Conservation (phyloP, 352 stramenopile genomes). For the Globisporangium nagaii region DNA sequence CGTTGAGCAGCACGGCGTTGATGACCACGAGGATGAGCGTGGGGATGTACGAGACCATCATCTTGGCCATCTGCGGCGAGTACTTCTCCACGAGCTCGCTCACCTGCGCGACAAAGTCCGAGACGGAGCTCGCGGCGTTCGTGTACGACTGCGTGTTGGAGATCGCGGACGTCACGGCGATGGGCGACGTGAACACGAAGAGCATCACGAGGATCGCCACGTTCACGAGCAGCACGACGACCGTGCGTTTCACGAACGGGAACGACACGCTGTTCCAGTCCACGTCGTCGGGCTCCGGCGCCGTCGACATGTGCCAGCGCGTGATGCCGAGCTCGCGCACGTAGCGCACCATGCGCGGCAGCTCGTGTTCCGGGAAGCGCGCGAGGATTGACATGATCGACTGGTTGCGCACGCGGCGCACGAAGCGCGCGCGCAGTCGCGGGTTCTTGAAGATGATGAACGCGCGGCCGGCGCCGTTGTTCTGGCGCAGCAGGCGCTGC, state of each 20-base stretch:
- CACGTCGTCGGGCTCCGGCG: constrained; percentile 78
- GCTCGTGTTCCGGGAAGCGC: constrained; percentile 55
- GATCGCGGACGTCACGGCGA: constrained; percentile 81
- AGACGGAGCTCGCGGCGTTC: constrained; percentile 53
- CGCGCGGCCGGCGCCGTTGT: constrained; percentile 65
- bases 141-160: constrained; percentile 63
- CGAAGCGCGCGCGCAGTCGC: constrained; percentile 66
- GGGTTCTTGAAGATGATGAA: constrained; percentile 83
- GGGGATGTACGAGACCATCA: constrained; percentile 73
- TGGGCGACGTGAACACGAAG: constrained; percentile 76
- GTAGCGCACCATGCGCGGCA: constrained; percentile 60
- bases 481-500: constrained; percentile 51
- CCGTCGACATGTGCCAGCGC: constrained; percentile 66
- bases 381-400: constrained; percentile 74
- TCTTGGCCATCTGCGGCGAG: constrained; percentile 76
- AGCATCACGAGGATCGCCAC: constrained; percentile 69
- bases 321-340: constrained; percentile 77
- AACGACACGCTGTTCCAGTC: constrained; percentile 85
- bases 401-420: constrained; percentile 64
- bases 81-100: constrained; percentile 49
- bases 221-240: constrained; percentile 68
- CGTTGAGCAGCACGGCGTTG: constrained; percentile 82
- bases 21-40: constrained; percentile 87
- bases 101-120: constrained; percentile 57
- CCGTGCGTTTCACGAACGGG: constrained; percentile 73